phyloP scores from a whole-genome alignment of 2,329 filamentous ascomycete genomes.

The Phyllosticta ampelicida region DNA sequence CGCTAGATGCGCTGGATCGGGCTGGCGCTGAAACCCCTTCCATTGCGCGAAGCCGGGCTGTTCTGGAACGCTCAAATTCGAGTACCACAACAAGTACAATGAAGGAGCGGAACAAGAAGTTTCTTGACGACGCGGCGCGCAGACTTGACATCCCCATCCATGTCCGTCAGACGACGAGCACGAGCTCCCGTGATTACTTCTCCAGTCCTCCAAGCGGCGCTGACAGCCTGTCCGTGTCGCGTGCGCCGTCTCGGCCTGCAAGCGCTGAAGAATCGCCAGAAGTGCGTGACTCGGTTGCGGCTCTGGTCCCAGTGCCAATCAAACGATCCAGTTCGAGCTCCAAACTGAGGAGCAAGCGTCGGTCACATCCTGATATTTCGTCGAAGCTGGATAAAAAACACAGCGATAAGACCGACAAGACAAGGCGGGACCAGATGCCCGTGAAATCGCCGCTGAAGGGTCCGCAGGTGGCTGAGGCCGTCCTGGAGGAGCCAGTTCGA shows the following conservation, averaged over 20 bases:
- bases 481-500: constrained; percentile 51
- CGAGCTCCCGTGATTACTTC: neutral
- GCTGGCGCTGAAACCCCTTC: constrained; percentile 4
- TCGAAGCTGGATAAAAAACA: constrained; percentile 26
- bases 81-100: constrained; percentile 4
- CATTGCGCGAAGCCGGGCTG: constrained; percentile 8
- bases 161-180: neutral
- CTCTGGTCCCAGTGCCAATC: constrained; percentile 16
- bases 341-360: constrained; percentile 25
- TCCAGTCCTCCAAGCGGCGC: neutral
- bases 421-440: constrained; percentile 8
- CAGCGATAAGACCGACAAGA: constrained; percentile 15
- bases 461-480: constrained; percentile 30
- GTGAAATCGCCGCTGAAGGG: constrained; percentile 24
- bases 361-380: constrained; percentile 32
- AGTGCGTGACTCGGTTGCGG: constrained; percentile 13
- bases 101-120: constrained; percentile 8
- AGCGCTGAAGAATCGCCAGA: constrained; percentile 11
- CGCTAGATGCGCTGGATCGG: constrained; percentile 21
- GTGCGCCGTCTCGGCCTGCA: constrained; percentile 7
- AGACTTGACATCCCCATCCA: constrained; percentile 6
- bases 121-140: constrained; percentile 2
- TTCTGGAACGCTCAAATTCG: constrained; percentile 3
- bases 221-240: constrained; percentile 1
- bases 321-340: constrained; percentile 21